These are phyloP conservation scores for Capronia coronata DNA, from an alignment of 2,329 filamentous ascomycete species.

Conservation along the genomic window DNA sequence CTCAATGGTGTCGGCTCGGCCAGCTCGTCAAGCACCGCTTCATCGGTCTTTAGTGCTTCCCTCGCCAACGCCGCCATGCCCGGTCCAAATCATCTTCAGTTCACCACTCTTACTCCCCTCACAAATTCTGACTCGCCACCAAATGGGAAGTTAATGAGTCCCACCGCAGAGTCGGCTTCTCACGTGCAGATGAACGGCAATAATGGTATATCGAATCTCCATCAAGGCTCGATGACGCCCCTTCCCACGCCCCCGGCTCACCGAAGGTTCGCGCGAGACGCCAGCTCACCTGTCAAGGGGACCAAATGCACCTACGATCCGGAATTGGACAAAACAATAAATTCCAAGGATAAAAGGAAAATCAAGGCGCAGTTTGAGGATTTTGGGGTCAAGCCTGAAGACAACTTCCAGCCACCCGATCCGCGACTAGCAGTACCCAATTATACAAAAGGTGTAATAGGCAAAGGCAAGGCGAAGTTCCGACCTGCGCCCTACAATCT, in stretches of 20 bases:
- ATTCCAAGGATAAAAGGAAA: slow-evolving; percentile 50
- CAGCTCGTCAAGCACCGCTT: slow-evolving; percentile 64
- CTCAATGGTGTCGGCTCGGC: slow-evolving; percentile 65
- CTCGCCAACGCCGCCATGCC: slow-evolving; percentile 48
- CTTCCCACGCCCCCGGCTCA: slow-evolving; percentile 39
- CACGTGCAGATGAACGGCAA: slow-evolving; percentile 11
- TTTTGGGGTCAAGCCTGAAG: slow-evolving; percentile 56
- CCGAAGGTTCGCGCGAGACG: slow-evolving; percentile 46
- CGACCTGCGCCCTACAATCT: slow-evolving; percentile 69
- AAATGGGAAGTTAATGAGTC: slow-evolving; percentile 50
- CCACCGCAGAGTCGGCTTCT: slow-evolving; percentile 33
- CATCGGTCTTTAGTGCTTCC: slow-evolving; percentile 62
- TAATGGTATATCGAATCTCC: slow-evolving; percentile 30
- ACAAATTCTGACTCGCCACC: slow-evolving; percentile 62
- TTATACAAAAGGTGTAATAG: slow-evolving; percentile 55
- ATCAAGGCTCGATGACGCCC: slow-evolving; percentile 36
- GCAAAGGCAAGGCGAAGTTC: slow-evolving; percentile 65
- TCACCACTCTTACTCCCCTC: slow-evolving; percentile 56
- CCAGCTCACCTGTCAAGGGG: slow-evolving; percentile 50
- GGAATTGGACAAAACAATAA: slow-evolving; percentile 52
- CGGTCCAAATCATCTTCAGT: slow-evolving; percentile 49
- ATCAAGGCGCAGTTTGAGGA: slow-evolving; percentile 47
- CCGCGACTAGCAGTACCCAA: slow-evolving; percentile 66
- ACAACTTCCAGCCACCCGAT: slow-evolving; percentile 72
- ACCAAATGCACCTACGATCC: slow-evolving; percentile 58